These are phyloP conservation scores for Rhododendron henanense DNA, from an alignment of 148 eudicot species.

Conservation along the genomic window DNA sequence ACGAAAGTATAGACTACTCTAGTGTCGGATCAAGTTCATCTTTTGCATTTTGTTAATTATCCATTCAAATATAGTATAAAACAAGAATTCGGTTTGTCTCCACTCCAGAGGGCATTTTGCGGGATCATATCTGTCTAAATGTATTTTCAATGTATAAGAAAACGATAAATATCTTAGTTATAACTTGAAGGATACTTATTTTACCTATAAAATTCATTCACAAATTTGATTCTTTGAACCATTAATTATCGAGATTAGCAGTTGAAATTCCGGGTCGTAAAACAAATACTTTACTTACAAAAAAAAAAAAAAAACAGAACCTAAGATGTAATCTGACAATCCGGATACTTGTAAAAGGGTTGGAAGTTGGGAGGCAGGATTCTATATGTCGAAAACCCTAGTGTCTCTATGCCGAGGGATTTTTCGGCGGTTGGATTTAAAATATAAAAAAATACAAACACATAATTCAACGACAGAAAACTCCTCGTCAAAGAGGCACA, in stretches of 20 bases:
- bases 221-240: too few relatives aligned
- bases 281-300: neutral
- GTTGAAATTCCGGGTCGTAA: neutral
- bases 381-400: too few relatives aligned
- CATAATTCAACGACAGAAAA: too few relatives aligned
- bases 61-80: neutral
- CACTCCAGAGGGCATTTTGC: neutral
- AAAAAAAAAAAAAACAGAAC: neutral
- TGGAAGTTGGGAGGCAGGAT: neutral
- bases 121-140: neutral
- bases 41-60: neutral
- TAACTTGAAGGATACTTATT: too few relatives aligned
- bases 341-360: neutral
- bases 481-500: too few relatives aligned
- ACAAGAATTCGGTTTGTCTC: neutral
- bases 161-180: too few relatives aligned
- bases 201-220: neutral
- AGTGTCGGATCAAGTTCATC: neutral
- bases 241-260: too few relatives aligned
- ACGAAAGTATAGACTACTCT: neutral
- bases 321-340: neutral
- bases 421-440: too few relatives aligned
- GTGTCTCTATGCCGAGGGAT: accelerated
- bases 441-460: too few relatives aligned
- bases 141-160: too few relatives aligned